Percentiles rank a stretch among this genome's conserved stretches.
These are phyloP conservation scores for Marchantia paleacea DNA, from an alignment of 225 moss, liverwort and hornwort genomes.

Conservation along the genomic window DNA sequence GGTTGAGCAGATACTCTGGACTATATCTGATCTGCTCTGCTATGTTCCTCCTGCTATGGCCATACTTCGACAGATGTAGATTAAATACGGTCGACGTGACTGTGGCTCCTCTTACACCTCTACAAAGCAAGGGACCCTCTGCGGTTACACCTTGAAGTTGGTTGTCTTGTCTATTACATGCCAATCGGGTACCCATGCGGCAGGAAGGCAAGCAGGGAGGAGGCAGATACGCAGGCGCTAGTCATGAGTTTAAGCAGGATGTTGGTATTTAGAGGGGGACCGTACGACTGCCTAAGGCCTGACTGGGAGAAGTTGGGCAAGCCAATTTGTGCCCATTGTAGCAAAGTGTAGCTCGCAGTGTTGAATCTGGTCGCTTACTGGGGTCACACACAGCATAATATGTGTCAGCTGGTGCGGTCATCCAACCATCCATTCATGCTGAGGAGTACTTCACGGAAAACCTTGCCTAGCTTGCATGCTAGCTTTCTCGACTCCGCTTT, in stretches of 20 bases:
- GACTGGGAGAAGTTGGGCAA: neutral
- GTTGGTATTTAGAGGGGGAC: conserved; percentile 2
- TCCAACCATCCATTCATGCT: neutral
- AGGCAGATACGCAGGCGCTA: neutral
- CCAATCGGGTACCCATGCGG: too few relatives aligned
- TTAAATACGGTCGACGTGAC: neutral
- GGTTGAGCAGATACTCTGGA: neutral
- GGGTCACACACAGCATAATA: neutral
- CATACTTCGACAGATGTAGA: neutral
- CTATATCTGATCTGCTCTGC: neutral
- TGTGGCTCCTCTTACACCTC: neutral
- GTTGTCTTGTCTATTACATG: too few relatives aligned
- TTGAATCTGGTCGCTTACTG: neutral
- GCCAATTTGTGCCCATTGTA: neutral
- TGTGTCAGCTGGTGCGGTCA: neutral
- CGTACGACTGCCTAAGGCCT: too few relatives aligned
- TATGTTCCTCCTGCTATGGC: neutral
- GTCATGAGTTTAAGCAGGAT: conserved; percentile 4
- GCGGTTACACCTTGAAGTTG: neutral
- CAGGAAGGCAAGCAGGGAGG: too few relatives aligned
- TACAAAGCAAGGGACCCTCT: neutral
- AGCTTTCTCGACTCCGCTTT: neutral
- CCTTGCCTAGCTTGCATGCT: neutral
- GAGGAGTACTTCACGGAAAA: too few relatives aligned
- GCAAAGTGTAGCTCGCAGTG: neutral